These are phyloP conservation scores for Ogataea neopini DNA, from an alignment of 805 yeast species.

Conservation along the genomic window DNA sequence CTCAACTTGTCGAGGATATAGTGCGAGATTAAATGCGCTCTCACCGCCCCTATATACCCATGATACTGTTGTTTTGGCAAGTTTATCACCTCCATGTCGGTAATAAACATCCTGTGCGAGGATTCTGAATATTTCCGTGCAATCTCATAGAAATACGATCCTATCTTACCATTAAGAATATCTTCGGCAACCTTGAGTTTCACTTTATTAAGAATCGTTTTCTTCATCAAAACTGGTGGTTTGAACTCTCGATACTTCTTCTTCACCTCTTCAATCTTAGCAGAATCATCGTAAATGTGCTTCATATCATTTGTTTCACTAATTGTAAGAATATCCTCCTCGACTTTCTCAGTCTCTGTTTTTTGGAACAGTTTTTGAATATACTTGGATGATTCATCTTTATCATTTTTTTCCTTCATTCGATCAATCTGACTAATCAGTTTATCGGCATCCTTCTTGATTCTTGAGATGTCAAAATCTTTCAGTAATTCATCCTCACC, in stretches of 20 bases:
- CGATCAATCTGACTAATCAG: slow-evolving; percentile 39
- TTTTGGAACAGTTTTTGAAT: slow-evolving; percentile 21
- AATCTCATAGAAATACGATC: slow-evolving; percentile 50
- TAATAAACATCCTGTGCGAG: slow-evolving; percentile 45
- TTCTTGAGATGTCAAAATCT: slow-evolving; percentile 30
- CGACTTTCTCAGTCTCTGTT: slow-evolving; percentile 16
- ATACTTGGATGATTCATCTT: slow-evolving; percentile 19
- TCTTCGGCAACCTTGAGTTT: slow-evolving; percentile 15
- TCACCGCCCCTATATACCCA: slow-evolving; percentile 61
- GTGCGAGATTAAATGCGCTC: slow-evolving; percentile 54
- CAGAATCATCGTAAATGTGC: slow-evolving; percentile 21
- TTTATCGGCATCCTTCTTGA: slow-evolving; percentile 32
- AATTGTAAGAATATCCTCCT: slow-evolving; percentile 12
- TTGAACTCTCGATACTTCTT: slow-evolving; percentile 21
- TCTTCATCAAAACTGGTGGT: slow-evolving; percentile 16
- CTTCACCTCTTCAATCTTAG: slow-evolving; percentile 14
- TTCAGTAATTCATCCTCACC: slow-evolving; percentile 27
- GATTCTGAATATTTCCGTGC: slow-evolving; percentile 45
- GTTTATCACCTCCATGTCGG: slow-evolving; percentile 47
- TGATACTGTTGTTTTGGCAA: slow-evolving; percentile 50
- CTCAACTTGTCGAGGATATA: slow-evolving; percentile 39
- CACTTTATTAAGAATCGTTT: slow-evolving; percentile 14
- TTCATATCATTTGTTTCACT: slow-evolving; percentile 3
- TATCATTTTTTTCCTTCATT: slow-evolving; percentile 26
- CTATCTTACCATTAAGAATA: slow-evolving; percentile 40